Conservation (phyloP, 2,329 filamentous ascomycete species). For the Fusarium sp. region DNA sequence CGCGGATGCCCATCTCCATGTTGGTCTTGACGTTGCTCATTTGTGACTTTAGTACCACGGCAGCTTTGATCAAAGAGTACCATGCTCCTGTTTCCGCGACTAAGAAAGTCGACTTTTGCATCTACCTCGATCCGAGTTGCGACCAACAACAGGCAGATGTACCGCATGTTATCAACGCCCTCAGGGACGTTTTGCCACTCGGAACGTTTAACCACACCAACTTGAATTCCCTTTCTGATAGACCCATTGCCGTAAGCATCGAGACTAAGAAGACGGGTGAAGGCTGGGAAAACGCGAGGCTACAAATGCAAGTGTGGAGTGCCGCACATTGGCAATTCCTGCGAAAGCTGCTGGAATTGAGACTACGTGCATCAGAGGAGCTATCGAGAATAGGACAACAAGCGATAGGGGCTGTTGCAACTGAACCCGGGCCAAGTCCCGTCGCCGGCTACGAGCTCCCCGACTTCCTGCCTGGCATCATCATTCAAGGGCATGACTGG, state of each 20-base stretch:
- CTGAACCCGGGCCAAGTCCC: background rate
- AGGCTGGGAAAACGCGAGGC: conserved; percentile 10
- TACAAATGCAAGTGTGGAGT: conserved; percentile 21
- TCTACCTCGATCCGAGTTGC: background rate
- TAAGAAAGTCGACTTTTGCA: conserved; percentile 5
- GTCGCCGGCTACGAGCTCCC: background rate
- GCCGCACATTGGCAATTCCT: conserved; percentile 17
- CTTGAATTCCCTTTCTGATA: background rate
- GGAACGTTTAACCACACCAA: conserved; percentile 2
- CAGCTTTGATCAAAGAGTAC: conserved; percentile 3
- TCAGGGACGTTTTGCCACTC: background rate
- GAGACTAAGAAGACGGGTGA: conserved; percentile 10
- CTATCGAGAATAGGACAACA: background rate
- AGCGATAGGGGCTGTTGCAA: background rate
- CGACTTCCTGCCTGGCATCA: background rate
- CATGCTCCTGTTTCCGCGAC: background rate
- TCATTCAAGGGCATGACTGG: conserved; percentile 6
- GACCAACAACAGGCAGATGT: background rate
- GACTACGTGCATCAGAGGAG: background rate
- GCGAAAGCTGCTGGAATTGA: background rate
- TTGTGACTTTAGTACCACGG: background rate
- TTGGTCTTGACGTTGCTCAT: background rate
- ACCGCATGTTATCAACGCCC: background rate
- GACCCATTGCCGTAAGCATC: conserved; percentile 6
- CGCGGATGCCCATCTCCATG: background rate